Base-by-base conservation (phyloP, 306 rosid genomes). In the Casuarina glauca region DNA sequence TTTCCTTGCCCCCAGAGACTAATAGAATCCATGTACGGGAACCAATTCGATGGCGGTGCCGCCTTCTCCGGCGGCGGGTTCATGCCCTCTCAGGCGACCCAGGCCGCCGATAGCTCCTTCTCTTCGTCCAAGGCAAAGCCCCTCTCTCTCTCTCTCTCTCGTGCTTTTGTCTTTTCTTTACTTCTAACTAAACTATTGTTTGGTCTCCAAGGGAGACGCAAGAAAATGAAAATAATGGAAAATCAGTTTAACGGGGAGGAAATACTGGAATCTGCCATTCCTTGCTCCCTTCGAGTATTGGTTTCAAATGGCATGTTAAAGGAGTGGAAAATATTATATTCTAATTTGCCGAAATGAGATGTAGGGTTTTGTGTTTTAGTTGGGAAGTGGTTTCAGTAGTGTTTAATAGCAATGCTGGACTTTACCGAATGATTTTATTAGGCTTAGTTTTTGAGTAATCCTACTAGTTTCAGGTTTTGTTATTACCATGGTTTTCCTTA, bases 11-110 rank as follows among this genome's bases (percentile, higher is more conserved):
- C 26, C 16, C 12, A 2, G 72, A 43, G 17, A 60, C 43, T 16
- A 12, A 66, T 12, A 10, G 69, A 38, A 79, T 57, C 16, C 84
- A 87, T 92, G 97, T 68, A 86, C 73, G 75, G 87, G 32, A 87
- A 86, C 79, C 88, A 91, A 87, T 92, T 95, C 80, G 97, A 93
- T 39, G 97, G 97, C 49, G 82, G 82, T 77, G 88, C 97, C 2
- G 97, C 97, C 87, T 95, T 95, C 89, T 70, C 93, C 69, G 97
- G 97, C 70, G 97, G 96, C 17, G 96, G 97, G 3, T 95, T 92
- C 71, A 90, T 93, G 97, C 90, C 97, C n/a, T 82, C 96, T 77
- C 89, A 90, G 82, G 38, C 93, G 38, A 87, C 89, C 53, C 93
- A 83, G 72, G 61, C 85, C 66, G 76, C 84, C 7, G 96, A 95